Evolutionary conservation across 176 grass and related monocot species (phyloP).

Genomic region (Oryza brachyantha): DNA sequence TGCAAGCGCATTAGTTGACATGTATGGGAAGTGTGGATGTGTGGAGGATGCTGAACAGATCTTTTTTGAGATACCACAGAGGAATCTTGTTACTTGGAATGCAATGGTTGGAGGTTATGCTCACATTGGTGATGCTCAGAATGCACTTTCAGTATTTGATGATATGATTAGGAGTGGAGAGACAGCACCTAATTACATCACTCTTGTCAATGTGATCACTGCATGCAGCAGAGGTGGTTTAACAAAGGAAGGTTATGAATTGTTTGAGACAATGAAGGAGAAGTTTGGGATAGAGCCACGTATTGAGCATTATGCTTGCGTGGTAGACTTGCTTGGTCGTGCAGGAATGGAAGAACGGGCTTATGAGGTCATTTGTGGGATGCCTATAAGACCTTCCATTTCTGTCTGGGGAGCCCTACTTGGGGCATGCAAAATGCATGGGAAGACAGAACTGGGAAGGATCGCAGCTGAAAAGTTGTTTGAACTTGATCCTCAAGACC

Average conservation of each 20-base stretch:
- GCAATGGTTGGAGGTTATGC: conserved; percentile 68
- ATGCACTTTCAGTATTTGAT: conserved; percentile 56
- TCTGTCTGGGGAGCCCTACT: conserved; percentile 83
- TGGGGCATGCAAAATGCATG: conserved; percentile 74
- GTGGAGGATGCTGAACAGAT: conserved; percentile 48
- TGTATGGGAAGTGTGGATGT: conserved; percentile 79
- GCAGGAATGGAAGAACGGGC: conserved; percentile 75
- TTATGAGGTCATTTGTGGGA: conserved; percentile 71
- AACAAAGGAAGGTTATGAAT: conserved; percentile 52
- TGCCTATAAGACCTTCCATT: conserved; percentile 68
- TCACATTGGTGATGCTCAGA: conserved; percentile 58
- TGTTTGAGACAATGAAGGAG: conserved; percentile 77
- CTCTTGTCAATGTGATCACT: conserved; percentile 62
- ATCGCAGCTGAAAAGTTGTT: conserved; percentile 79
- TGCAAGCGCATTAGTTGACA: conserved; percentile 66
- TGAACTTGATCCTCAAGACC: conserved; percentile 72
- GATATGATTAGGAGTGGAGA: conserved; percentile 52
- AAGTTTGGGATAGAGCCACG: conserved; percentile 61
- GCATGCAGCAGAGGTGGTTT: conserved; percentile 80
- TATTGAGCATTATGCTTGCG: conserved; percentile 75
- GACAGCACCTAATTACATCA: conserved; percentile 65
- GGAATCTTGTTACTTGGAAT: conserved; percentile 74
- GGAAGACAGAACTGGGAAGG: conserved; percentile 63
- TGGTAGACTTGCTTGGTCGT: conserved; percentile 78
- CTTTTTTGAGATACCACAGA: conserved; percentile 51